phyloP scores from a whole-genome alignment of 768 basidiomycete species.

The Steccherinum ochraceum region DNA sequence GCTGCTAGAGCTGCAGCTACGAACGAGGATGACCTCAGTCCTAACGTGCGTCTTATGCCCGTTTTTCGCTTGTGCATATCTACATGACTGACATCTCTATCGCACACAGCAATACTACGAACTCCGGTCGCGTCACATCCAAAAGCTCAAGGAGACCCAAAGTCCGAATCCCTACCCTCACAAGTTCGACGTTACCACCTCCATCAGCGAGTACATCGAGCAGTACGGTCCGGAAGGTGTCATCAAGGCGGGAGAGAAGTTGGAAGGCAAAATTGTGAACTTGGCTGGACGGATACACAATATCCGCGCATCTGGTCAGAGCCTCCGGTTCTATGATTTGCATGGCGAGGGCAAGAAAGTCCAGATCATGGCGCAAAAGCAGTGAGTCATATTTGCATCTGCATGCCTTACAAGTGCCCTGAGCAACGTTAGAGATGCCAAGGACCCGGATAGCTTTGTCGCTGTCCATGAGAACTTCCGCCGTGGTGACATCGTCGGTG shows the following conservation, averaged over 20 bases:
- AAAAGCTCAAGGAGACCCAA: conserved; percentile 77
- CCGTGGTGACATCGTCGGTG: conserved; percentile 95
- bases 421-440: conserved; percentile 46
- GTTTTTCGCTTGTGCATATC: not conserved
- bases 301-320: conserved; percentile 75
- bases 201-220: conserved; percentile 67
- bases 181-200: conserved; percentile 89
- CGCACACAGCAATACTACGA: conserved; percentile 90
- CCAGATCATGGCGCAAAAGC: conserved; percentile 88
- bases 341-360: conserved; percentile 89
- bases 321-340: conserved; percentile 92
- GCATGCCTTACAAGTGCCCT: not conserved
- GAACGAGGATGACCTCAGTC: conserved; percentile 82
- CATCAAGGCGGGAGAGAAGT: conserved; percentile 60
- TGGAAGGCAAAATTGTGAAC: conserved; percentile 49
- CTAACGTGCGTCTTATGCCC: conserved; percentile 59
- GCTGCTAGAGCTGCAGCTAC: conserved; percentile 30
- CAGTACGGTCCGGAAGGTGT: conserved; percentile 69
- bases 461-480: conserved; percentile 80
- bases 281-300: conserved; percentile 91
- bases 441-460: conserved; percentile 57
- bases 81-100: not conserved
- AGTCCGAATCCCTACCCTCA: conserved; percentile 95
- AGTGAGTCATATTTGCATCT: conserved; percentile 40
- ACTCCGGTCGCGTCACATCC: conserved; percentile 82